A percentile compares a stretch with the other conserved stretches of the same genome.
Conservation (phyloP, 768 basidiomycete species). For the Candolleomyces efflorescens region DNA sequence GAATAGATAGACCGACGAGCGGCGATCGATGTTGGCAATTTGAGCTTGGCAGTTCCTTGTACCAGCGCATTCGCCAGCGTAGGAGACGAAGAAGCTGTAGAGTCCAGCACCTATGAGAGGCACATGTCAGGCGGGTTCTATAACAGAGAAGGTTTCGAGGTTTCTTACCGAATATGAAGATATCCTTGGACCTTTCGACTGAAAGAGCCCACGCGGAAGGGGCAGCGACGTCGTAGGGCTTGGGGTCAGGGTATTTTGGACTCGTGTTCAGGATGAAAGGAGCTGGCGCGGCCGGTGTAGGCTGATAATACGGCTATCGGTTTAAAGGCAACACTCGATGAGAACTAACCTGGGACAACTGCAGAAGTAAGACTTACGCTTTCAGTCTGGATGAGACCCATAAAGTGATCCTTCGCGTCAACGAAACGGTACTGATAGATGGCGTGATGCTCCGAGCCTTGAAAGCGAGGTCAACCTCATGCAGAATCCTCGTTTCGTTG, state of each 20-base stretch:
- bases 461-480: not conserved
- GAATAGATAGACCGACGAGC: conserved; percentile 48
- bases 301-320: conserved; percentile 65
- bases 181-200: conserved; percentile 47
- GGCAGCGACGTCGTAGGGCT: conserved; percentile 30
- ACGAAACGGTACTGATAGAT: conserved; percentile 68
- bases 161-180: conserved; percentile 55
- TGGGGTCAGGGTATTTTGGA: conserved; percentile 45
- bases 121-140: not conserved
- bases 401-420: conserved; percentile 60
- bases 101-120: conserved; percentile 49
- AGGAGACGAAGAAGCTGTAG: conserved; percentile 73
- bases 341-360: not conserved
- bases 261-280: conserved; percentile 45
- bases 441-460: conserved; percentile 49
- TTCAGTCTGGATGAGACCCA: conserved; percentile 74
- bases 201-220: conserved; percentile 49
- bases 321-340: not conserved
- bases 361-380: conserved; percentile 38
- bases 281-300: conserved; percentile 46
- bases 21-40: conserved; percentile 46
- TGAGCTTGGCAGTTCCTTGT: conserved; percentile 52
- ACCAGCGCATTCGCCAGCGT: conserved; percentile 43
- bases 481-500: no score
- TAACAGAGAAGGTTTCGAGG: not conserved